Evolutionary conservation across 2,329 filamentous ascomycete genomes (phyloP).

Genomic region (Ascochyta lentis): DNA sequence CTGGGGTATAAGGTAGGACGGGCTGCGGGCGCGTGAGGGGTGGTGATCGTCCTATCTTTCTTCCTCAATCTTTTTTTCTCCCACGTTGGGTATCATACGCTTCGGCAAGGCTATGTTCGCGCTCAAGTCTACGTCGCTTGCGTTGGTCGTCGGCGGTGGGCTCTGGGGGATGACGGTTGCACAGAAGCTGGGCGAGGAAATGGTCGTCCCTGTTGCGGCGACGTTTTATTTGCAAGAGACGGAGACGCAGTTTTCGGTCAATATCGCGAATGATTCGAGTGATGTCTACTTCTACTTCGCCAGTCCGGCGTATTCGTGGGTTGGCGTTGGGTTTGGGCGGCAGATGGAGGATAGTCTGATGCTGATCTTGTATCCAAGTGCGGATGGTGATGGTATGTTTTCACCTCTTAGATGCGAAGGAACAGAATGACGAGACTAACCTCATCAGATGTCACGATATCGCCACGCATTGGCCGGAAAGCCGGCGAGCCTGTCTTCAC

Average conservation of each 20-base stretch:
- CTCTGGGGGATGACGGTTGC: neutral
- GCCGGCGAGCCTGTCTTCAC: conserved; percentile 47
- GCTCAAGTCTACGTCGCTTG: neutral
- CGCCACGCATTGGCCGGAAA: conserved; percentile 44
- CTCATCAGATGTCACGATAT: conserved; percentile 45
- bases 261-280: conserved; percentile 40
- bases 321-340: conserved; percentile 53
- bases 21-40: neutral
- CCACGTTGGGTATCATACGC: neutral
- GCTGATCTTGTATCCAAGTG: conserved; percentile 53
- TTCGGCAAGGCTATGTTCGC: neutral
- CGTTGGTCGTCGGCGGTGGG: neutral
- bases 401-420: neutral
- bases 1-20: conserved; percentile 8
- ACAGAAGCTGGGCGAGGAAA: conserved; percentile 23
- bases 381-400: conserved; percentile 41
- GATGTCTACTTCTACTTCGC: conserved; percentile 46
- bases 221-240: conserved; percentile 42
- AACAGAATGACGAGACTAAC: conserved; percentile 12
- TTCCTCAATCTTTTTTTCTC: no score
- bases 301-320: conserved; percentile 52
- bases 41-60: neutral
- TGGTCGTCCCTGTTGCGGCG: conserved; percentile 28
- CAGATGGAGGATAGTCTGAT: conserved; percentile 54
- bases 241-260: conserved; percentile 47